Base-by-base conservation (phyloP, 1,284 basidiomycete genomes). In the Leccinum subrobustum region DNA sequence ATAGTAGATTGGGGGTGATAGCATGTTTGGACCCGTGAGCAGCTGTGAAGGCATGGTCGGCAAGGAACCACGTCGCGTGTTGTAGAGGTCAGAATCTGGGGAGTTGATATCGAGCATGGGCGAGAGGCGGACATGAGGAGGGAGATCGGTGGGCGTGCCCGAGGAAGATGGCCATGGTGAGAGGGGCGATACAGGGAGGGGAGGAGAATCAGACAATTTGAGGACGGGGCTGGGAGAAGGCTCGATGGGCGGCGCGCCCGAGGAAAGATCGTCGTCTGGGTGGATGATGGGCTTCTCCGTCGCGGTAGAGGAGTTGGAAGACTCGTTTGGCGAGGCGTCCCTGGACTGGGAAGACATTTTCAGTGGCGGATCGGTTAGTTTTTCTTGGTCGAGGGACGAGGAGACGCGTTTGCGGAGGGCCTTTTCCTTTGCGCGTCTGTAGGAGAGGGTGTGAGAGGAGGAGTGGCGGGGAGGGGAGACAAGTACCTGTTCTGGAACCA, bases 401-500 rank as follows among this genome's bases (percentile, higher is more conserved):
- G 56, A 33, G 12, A 60, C 68, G 61, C 65, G 67, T 60, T 67
- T 69, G 25, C 63, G 68, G 16, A 68, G 67, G n/a, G 63, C 64
- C 5, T 94, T 94, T 73, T 92, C 89, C 76, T 94, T 94, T 53
- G 92, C 92, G 54, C 92, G 89, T 60, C 89, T 91, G 54, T 52
- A 44, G 54, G 50, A 27, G 14, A 61, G 42, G 60, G 48, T 4
- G 52, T 67, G 35, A 62, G 59, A 62, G 59, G 42, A 53, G 61
- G 42, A 51, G 37, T 58, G 29, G 31, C 63, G 48, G 57, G 16
- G 31, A 47, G 59, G 25, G 3, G 47, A 8, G 60, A 37, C 55
- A 76, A 78, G 66, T 68, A 91, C 89, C 92, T 83, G 74, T 95
- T 95, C 76, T 95, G 93, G 75, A 95, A 95, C 93, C 93, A 94